These are phyloP conservation scores for Cryptococcus maquisensis DNA, from an alignment of 1,284 basidiomycete species.

Conservation along the genomic window DNA sequence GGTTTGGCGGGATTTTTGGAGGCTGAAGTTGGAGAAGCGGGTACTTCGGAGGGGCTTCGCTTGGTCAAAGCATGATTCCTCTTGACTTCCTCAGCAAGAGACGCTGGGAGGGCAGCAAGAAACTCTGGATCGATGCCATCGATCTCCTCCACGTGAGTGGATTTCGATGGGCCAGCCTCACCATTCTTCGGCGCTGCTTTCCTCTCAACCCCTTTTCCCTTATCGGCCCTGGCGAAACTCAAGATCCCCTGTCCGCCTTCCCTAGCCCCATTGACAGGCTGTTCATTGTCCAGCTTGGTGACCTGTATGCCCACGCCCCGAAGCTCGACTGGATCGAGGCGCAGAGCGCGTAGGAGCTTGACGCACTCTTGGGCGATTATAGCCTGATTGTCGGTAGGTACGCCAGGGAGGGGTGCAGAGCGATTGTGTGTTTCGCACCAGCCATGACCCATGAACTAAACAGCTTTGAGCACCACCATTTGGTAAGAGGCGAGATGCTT, in stretches of 20 bases:
- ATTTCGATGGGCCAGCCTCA: not conserved
- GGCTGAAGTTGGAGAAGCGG: constrained; percentile 1
- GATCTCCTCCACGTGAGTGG: not conserved
- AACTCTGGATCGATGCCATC: constrained; percentile 41
- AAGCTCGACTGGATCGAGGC: constrained; percentile 76
- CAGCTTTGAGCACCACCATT: not conserved
- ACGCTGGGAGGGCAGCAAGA: constrained; percentile 35
- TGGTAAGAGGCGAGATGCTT: constrained; percentile 11
- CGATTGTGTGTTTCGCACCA: constrained; percentile 77
- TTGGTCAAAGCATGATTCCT: constrained; percentile 15
- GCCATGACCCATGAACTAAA: constrained; percentile 88
- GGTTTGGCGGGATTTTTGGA: not conserved
- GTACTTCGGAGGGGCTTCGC: not conserved
- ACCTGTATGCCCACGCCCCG: constrained; percentile 91
- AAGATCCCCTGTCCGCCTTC: constrained; percentile 32
- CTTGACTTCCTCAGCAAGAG: constrained; percentile 33
- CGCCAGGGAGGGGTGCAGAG: constrained; percentile 59
- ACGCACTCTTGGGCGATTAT: constrained; percentile 75
- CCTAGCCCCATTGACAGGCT: constrained; percentile 14
- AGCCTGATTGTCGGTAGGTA: constrained; percentile 67
- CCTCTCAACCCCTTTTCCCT: not conserved
- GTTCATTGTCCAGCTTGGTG: constrained; percentile 67
- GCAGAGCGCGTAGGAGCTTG: constrained; percentile 66
- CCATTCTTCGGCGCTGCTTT: not conserved
- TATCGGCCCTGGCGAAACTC: constrained; percentile 15